Base-by-base conservation (phyloP, 2,329 filamentous ascomycete species). In the Colletotrichum zoysiae region DNA sequence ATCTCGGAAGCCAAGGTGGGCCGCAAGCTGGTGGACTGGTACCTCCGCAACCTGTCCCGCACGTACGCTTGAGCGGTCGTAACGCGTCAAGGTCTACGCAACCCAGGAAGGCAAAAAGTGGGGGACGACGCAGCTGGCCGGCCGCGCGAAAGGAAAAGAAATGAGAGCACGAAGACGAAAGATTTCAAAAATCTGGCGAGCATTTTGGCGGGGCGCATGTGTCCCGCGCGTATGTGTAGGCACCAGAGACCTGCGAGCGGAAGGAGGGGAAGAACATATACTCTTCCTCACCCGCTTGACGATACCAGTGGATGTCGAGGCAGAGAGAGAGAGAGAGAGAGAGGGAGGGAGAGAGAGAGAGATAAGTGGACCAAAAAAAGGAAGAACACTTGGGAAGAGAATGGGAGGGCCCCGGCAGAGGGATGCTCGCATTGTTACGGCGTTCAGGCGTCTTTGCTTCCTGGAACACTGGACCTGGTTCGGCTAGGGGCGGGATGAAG, bases 1-100 rank as follows among this genome's bases (percentile, higher is more conserved):
- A 96, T 99, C 77, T 98, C 95, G 71, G 96, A 99, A 86, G 95
- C 95, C 77, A 99, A 99, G 91, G 95, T 98, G 73, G 96, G 96
- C 80, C 90, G 96, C 78, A 97, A 96, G 86, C 87, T 99, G 79
- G 95, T 99, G 76, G 96, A 99, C 85, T 99, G 96, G 96, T 99
- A 99, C 84, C 90, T 99, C 81, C 92, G 96, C 81, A 99, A 99
- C 87, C 87, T 99, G 79, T 93, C 95, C 73, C 92, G 96, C 82
- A 97, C 95, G 71, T 99, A 99, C 87, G 97, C 92, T 74, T 85
- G 66, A 70, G 53, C 60, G 55, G 48, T 42, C 40, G 26, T 57
- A 55, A 35, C 33, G 44, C 26, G 20, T 55, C 14, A 55, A 16
- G 65, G 40, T 50, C 71, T 65, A 63, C 30, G 51, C 55, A 67